These are phyloP conservation scores for Nakaseomyces bracarensis DNA, from an alignment of 1,139 yeast genomes.

Conservation along the genomic window DNA sequence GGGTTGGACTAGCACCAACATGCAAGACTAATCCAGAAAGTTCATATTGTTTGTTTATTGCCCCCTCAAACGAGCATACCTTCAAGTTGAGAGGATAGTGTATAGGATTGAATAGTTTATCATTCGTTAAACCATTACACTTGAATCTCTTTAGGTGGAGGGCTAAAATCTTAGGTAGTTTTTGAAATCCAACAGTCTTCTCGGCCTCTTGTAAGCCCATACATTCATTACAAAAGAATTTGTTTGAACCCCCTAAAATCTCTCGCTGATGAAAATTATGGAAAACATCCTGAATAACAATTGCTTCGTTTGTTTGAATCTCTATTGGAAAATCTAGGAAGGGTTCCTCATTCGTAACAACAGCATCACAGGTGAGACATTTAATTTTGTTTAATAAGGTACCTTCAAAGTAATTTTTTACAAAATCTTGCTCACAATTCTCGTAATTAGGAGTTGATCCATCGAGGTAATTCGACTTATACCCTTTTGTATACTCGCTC, in stretches of 20 bases:
- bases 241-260: slow-evolving; percentile 76
- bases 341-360: slow-evolving; percentile 74
- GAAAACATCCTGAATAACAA: slow-evolving; percentile 67
- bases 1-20: slow-evolving; percentile 96
- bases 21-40: slow-evolving; percentile 83
- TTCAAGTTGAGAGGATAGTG: slow-evolving; percentile 69
- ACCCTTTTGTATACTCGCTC: slow-evolving; percentile 43
- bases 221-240: slow-evolving; percentile 87
- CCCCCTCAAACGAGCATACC: slow-evolving; percentile 54
- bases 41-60: slow-evolving; percentile 53
- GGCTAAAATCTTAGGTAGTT: slow-evolving; percentile 69
- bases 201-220: slow-evolving; percentile 92
- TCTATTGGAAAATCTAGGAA: slow-evolving; percentile 84
- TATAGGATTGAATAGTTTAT: slow-evolving; percentile 78
- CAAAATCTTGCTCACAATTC: slow-evolving; percentile 37
- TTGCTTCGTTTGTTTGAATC: slow-evolving; percentile 51
- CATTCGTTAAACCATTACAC: slow-evolving; percentile 73
- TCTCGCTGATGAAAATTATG: slow-evolving; percentile 80
- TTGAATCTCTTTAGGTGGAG: slow-evolving; percentile 86
- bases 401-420: slow-evolving; percentile 77
- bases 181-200: slow-evolving; percentile 75
- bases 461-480: background rate
- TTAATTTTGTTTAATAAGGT: slow-evolving; percentile 77
- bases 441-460: slow-evolving; percentile 12
- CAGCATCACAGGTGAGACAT: slow-evolving; percentile 84